Evolutionary conservation across 1,284 basidiomycete genomes (phyloP), one percentile per base, ranked within the genome.

Genomic region (Ustilago bromivora): DNA sequence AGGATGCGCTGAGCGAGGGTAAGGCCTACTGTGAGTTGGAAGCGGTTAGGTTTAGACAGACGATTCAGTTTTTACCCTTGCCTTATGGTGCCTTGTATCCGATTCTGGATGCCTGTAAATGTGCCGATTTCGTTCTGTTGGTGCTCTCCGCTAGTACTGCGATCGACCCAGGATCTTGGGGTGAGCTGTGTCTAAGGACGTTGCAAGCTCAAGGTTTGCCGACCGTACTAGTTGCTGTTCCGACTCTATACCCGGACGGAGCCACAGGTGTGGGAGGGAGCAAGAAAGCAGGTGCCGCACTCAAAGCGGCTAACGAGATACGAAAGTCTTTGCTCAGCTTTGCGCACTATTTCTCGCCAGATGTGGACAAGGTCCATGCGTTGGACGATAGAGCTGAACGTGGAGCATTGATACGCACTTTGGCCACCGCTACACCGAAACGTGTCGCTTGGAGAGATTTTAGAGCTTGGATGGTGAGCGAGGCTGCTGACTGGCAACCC

Each of bases 261-360:
- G 76, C 76, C 17, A 67, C 77, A 12, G 76, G 78, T 34, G 57
- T 64, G 13, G 71, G 69, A 8, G 73, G 70, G 15, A 66, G 61
- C 53, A 81, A 79, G 38, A 82, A 81, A 58, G 71, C 77, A 8
- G 79, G 77, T 15, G 57, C 76, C 1, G 61, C 70, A 9, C 64
- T 71, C 19, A 80, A 80, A 35, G 84, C 82, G 1, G 76, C 76
- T 41, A 84, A 84, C 64, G 82, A 80, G 35, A 78, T 78, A 49
- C 79, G 84, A 58, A 85, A 84, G 71, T 78, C 74, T 31, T 68
- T 86, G 19, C 64, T 83, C 57, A 78, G 76, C 69, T 86, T 98
- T 88, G 91, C 96, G 62, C 91, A 92, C 76, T 98, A 99, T 87
- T 99, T 99, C 87, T 93, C 94, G 66, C 96, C 96, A 0, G 89